Conservation (phyloP, 305 asterid species). For the Solanum hybrid region DNA sequence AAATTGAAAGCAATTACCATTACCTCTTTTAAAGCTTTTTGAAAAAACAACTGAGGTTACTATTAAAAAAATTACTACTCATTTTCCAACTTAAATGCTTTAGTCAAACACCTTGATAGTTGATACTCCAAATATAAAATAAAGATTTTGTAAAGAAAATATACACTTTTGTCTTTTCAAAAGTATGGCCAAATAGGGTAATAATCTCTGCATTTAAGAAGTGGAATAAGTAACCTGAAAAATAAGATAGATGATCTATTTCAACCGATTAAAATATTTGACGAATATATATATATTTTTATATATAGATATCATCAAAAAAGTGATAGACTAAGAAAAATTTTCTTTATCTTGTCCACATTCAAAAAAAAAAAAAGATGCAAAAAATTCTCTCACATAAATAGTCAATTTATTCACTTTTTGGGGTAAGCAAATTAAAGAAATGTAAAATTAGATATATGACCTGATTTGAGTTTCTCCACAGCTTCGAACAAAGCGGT, state of each 20-base stretch:
- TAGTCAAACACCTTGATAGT: not conserved
- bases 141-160: not conserved
- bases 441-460: not conserved
- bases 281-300: too few relatives aligned
- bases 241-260: not conserved
- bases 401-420: not conserved
- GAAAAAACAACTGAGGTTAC: not conserved
- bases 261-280: not conserved
- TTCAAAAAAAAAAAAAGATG: not conserved
- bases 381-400: not conserved
- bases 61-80: not conserved
- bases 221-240: not conserved
- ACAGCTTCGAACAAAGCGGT: slow-evolving; percentile 48
- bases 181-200: not conserved
- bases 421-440: not conserved
- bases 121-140: not conserved
- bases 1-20: not conserved
- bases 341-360: not conserved
- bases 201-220: not conserved
- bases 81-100: not conserved
- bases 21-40: not conserved
- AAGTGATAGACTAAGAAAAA: too few relatives aligned
- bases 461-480: slow-evolving; percentile 59
- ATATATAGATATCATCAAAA: not conserved
- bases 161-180: not conserved